Conservation (phyloP, 768 basidiomycete genomes). For the Ramaria rubella region DNA sequence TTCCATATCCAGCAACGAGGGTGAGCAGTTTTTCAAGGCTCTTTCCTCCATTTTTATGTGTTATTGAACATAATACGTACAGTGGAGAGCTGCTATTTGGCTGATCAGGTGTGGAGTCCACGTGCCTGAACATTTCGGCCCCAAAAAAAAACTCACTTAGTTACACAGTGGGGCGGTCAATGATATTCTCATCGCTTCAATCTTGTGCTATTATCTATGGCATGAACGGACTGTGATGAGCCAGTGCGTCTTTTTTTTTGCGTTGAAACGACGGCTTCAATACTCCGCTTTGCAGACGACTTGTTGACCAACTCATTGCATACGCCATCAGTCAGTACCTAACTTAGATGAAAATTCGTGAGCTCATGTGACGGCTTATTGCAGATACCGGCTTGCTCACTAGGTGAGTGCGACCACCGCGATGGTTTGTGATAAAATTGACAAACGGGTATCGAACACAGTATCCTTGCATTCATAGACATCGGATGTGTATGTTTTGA, state of each 20-base stretch:
- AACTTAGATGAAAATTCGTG: neutral
- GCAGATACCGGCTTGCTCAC: slow-evolving; percentile 7
- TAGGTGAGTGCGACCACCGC: neutral
- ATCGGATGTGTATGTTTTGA: neutral
- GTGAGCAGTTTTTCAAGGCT: neutral
- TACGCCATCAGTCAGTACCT: slow-evolving; percentile 3
- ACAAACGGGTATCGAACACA: neutral
- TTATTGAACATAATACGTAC: neutral
- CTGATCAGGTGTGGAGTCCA: neutral
- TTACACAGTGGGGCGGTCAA: slow-evolving; percentile 7
- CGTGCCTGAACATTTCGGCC: neutral
- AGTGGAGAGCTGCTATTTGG: slow-evolving; percentile 9
- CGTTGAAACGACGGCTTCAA: neutral
- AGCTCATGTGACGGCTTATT: neutral
- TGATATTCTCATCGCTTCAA: slow-evolving; percentile 1
- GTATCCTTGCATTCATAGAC: slow-evolving; percentile 7
- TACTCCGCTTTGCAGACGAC: neutral
- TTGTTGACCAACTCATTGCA: slow-evolving; percentile 2
- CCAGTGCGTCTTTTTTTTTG: neutral
- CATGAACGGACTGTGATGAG: slow-evolving; percentile 4
- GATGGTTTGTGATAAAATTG: neutral
- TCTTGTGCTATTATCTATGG: slow-evolving; percentile 1
- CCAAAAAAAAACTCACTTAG: neutral
- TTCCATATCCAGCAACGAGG: neutral
- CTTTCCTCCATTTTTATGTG: neutral